Evolutionary conservation across 306 rosid genomes (phyloP), one percentile per base, ranked within the genome.

Genomic region (Acacia confusa): DNA sequence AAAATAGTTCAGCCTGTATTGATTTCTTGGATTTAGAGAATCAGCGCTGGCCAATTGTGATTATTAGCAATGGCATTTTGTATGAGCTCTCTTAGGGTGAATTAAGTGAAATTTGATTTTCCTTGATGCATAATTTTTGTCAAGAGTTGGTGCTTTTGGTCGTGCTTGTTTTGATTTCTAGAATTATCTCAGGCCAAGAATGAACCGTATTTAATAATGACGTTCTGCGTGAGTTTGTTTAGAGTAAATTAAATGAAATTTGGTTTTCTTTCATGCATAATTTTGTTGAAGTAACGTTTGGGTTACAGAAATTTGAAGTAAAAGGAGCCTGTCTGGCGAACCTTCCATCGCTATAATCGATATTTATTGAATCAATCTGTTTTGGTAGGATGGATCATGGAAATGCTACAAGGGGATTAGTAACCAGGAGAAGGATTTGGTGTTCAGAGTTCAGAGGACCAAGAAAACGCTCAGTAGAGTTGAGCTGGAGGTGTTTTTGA

Each of bases 351-450:
- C 50, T 57, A 12, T 69, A 14, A 69, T n/a, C 50, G 55, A 16
- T 11, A 9, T 80, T 76, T 70, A 17, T 3, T 70, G 45, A 48
- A 14, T 6, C 13, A 24, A 17, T 50, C 14, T 64, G 64, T 78
- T 74, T 84, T 80, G 74, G 70, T 86, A 95, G 98, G 82, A 78
- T 64, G 94, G 95, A 34, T 79, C 64, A 78, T 95, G 99, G 99
- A 84, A 86, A 80, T 94, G 98, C 77, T 93, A 82, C 4, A 90
- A 82, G 77, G 98, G 92, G 70, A 87, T 64, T 3, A 82, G 64
- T 3, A 82, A 77, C 70, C 80, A 43, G 50, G 79, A 78, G 2
- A 79, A 70, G 71, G 89, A 90, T 3, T 64, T 88, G 75, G 78
- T 88, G 60, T 89, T 93, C 48, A 85, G 79, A 79, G 92, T 90